These are phyloP conservation scores for Globisporangium spiculum DNA, from an alignment of 352 stramenopile genomes.

Conservation along the genomic window DNA sequence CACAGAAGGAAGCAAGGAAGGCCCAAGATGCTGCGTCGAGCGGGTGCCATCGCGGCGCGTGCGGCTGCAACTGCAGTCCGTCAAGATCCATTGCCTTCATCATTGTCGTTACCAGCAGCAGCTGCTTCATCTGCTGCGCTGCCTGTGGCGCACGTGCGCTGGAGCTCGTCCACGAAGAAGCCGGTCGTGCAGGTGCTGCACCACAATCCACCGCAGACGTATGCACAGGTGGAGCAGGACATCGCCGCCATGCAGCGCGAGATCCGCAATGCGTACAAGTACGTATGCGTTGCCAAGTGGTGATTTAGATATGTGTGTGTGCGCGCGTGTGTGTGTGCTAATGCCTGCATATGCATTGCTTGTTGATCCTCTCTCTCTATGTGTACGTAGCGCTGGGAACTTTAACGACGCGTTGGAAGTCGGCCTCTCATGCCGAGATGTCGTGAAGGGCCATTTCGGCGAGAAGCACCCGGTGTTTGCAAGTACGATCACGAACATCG, in stretches of 20 bases:
- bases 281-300: conserved; percentile 8
- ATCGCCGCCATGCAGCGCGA: conserved; percentile 79
- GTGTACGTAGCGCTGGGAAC: conserved; percentile 44
- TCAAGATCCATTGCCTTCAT: not conserved
- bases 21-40: conserved; percentile 12
- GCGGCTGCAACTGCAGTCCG: not conserved
- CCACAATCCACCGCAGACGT: conserved; percentile 53
- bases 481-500: conserved; percentile 85
- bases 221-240: conserved; percentile 74
- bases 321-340: not conserved
- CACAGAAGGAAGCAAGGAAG: not conserved
- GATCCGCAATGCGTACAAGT: conserved; percentile 84
- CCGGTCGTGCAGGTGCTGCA: conserved; percentile 56
- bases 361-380: not conserved
- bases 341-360: not conserved
- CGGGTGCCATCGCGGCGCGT: not conserved
- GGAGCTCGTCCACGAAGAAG: conserved; percentile 20
- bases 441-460: conserved; percentile 72
- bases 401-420: conserved; percentile 66
- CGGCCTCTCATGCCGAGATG: conserved; percentile 64
- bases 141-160: not conserved
- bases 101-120: not conserved
- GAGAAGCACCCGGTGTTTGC: conserved; percentile 78
- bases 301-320: not conserved
- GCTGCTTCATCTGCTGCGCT: not conserved